These are phyloP conservation scores for Clavispora santaluciae DNA, from an alignment of 805 yeast species.

Conservation along the genomic window DNA sequence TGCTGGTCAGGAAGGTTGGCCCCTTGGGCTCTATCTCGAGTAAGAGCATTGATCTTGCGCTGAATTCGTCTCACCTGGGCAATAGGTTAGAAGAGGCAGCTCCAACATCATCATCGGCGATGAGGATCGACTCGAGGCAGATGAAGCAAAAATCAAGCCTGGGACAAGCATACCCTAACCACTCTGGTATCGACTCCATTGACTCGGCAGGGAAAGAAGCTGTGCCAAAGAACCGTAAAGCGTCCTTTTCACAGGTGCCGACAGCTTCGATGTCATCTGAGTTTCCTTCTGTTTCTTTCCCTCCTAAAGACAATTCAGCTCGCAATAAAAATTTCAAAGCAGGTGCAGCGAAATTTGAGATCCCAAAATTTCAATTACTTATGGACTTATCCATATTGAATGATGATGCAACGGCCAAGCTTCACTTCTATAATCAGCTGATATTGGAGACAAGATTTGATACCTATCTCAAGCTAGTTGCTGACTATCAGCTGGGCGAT, in stretches of 20 bases:
- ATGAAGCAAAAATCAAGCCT: not conserved
- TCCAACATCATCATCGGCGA: not conserved
- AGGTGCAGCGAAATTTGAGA: not conserved
- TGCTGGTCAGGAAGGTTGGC: not conserved
- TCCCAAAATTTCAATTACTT: conserved; percentile 19
- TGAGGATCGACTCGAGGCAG: not conserved
- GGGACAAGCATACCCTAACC: not conserved
- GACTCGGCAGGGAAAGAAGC: not conserved
- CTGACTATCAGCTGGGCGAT: conserved; percentile 30
- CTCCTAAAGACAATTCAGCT: not conserved
- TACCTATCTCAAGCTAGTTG: conserved; percentile 26
- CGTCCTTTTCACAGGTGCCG: conserved; percentile 2
- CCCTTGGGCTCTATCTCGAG: not conserved
- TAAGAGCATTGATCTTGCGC: not conserved
- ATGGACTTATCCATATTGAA: conserved; percentile 24
- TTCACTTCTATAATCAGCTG: conserved; percentile 21
- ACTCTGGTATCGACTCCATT: not conserved
- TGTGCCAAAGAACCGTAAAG: not conserved
- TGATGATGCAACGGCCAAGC: conserved; percentile 17
- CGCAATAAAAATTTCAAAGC: not conserved
- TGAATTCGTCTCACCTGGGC: not conserved
- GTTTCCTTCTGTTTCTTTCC: not conserved
- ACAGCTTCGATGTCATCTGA: not conserved
- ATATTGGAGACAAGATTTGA: conserved; percentile 28
- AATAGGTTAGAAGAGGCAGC: not conserved